phyloP scores from a whole-genome alignment of 2,329 filamentous ascomycete species.

The Dactylellina cionopaga region DNA sequence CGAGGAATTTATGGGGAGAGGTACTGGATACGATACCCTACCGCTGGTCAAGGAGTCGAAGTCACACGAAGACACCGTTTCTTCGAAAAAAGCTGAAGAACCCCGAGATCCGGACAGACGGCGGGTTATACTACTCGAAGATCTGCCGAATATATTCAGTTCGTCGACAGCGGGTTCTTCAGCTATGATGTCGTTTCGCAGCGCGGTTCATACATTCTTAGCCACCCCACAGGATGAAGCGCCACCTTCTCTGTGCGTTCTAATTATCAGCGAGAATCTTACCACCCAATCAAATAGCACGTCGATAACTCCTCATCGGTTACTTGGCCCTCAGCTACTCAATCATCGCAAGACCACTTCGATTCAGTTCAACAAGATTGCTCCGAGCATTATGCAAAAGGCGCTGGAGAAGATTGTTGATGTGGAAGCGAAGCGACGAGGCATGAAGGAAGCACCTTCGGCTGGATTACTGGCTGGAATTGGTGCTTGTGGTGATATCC shows the following conservation, averaged over 20 bases:
- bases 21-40: conserved; percentile 47
- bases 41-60: conserved; percentile 56
- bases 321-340: conserved; percentile 86
- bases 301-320: conserved; percentile 76
- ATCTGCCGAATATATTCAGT: conserved; percentile 80
- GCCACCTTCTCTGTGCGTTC: conserved; percentile 76
- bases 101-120: conserved; percentile 55
- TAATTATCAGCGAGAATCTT: conserved; percentile 92
- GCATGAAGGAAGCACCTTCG: conserved; percentile 31
- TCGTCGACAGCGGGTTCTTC: conserved; percentile 68
- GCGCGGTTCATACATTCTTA: conserved; percentile 67
- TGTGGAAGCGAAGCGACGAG: conserved; percentile 70
- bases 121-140: conserved; percentile 78
- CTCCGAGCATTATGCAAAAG: conserved; percentile 83
- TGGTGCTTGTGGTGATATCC: conserved; percentile 87
- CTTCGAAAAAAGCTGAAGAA: conserved; percentile 8
- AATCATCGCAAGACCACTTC: conserved; percentile 80
- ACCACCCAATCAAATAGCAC: conserved; percentile 85
- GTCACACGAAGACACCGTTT: conserved; percentile 26
- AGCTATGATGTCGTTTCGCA: conserved; percentile 74
- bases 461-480: conserved; percentile 61
- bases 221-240: conserved; percentile 39
- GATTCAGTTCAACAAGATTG: conserved; percentile 93
- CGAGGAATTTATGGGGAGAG: conserved; percentile 86
- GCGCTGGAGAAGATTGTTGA: conserved; percentile 82